These are phyloP conservation scores for Dryas alaskensis DNA, from an alignment of 306 rosid species.

Conservation along the genomic window DNA sequence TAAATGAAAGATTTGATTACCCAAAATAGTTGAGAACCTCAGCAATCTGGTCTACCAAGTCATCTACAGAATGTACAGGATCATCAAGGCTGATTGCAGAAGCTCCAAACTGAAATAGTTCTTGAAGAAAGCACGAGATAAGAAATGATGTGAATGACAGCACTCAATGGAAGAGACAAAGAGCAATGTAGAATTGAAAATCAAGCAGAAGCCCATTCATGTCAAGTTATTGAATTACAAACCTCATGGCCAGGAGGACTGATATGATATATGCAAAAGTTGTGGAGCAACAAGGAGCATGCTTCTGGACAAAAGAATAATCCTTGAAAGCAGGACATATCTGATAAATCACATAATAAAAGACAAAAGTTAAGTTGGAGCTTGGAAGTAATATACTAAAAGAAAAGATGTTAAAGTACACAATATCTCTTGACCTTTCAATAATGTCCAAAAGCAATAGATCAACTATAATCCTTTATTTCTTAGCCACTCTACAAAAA, in stretches of 20 bases:
- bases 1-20: conserved; percentile 40
- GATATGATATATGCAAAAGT: conserved; percentile 93
- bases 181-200: conserved; percentile 14
- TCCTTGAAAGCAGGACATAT: conserved; percentile 94
- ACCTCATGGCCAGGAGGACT: conserved; percentile 99
- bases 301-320: conserved; percentile 90
- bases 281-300: conserved; percentile 84
- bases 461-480: not conserved
- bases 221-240: conserved; percentile 40
- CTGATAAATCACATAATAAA: conserved; percentile 49
- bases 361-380: conserved; percentile 34
- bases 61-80: conserved; percentile 75
- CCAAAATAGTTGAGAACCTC: conserved; percentile 91
- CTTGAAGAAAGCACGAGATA: conserved; percentile 58
- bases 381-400: conserved; percentile 11
- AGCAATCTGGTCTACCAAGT: conserved; percentile 90
- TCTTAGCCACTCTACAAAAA: not conserved
- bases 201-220: conserved; percentile 13
- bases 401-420: not conserved
- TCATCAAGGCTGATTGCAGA: conserved; percentile 54
- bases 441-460: not conserved
- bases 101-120: conserved; percentile 89
- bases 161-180: conserved; percentile 19
- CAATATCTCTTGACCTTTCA: conserved; percentile 10
- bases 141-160: conserved; percentile 38